Conservation (phyloP, 805 yeast species). For the Kodamaea fukazawae region DNA sequence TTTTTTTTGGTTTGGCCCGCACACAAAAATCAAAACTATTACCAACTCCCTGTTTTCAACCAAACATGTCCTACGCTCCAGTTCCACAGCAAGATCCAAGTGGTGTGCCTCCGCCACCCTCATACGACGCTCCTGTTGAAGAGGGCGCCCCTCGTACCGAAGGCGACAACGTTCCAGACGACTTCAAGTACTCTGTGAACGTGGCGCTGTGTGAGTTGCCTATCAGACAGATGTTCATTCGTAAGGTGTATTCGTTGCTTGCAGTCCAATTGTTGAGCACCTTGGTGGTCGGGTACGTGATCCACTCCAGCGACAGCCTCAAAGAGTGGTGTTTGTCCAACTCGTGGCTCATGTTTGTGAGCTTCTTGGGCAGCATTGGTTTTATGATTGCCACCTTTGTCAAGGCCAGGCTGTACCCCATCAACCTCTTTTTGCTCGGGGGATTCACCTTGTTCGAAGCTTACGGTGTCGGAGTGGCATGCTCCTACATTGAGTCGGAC, state of each 20-base stretch:
- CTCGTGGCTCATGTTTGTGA: constrained; percentile 56
- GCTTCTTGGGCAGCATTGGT: constrained; percentile 59
- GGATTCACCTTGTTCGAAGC: constrained; percentile 76
- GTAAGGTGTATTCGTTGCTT: constrained; percentile 76
- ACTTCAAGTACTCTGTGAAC: constrained; percentile 75
- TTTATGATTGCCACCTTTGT: constrained; percentile 61
- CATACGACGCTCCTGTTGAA: constrained; percentile 17
- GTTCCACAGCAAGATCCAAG: too few species aligned
- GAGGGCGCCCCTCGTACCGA: constrained; percentile 17
- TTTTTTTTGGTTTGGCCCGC: too few species aligned
- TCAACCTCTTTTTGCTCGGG: constrained; percentile 55
- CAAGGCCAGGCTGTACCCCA: constrained; percentile 67
- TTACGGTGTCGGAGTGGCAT: constrained; percentile 64
- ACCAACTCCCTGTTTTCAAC: too few species aligned
- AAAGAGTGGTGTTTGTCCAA: constrained; percentile 56
- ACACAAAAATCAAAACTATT: too few species aligned
- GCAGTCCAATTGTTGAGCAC: constrained; percentile 64
- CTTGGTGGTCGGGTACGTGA: constrained; percentile 51
- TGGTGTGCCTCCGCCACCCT: constrained; percentile 17
- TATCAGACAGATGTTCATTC: constrained; percentile 69
- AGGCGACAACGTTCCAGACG: constrained; percentile 55
- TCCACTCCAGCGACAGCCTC: constrained; percentile 44
- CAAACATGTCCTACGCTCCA: too few species aligned
- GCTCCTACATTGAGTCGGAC: constrained; percentile 59
- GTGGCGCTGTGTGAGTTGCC: constrained; percentile 77